These are phyloP conservation scores for Echium plantagineum DNA, from an alignment of 257 asterid species.

Conservation along the genomic window DNA sequence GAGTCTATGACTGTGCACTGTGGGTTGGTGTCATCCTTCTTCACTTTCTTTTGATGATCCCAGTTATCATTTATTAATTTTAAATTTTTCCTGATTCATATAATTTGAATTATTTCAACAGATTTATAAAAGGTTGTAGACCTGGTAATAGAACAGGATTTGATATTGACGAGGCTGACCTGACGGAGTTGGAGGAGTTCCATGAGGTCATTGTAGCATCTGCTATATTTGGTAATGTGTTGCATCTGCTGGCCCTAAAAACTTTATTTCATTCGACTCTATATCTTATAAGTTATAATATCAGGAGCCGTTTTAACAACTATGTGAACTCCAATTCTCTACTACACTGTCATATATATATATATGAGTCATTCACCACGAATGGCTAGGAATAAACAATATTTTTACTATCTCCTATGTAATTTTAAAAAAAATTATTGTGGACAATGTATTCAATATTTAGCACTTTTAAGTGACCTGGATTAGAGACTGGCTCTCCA, in stretches of 20 bases:
- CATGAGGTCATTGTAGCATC: constrained; percentile 92
- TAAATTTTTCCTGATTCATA: constrained; percentile 4
- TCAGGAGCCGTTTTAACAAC: neutral
- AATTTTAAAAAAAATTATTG: no score
- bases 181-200: constrained; percentile 50
- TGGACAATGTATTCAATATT: no score
- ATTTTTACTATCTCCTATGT: no score
- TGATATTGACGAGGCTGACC: constrained; percentile 75
- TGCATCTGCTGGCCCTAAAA: constrained; percentile 12
- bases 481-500: no score
- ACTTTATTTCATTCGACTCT: neutral
- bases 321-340: neutral
- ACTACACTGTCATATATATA: constrained; percentile 6
- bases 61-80: neutral
- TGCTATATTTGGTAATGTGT: constrained; percentile 81
- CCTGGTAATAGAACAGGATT: constrained; percentile 79
- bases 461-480: no score
- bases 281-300: neutral
- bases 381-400: no score
- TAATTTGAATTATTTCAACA: constrained; percentile 19
- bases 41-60: constrained; percentile 2
- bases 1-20: constrained; percentile 91
- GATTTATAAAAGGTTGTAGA: constrained; percentile 85
- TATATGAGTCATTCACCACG: no score
- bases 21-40: constrained; percentile 50